Evolutionary conservation across 2,329 filamentous ascomycete species (phyloP), one percentile per base, ranked within the genome.

Genomic region (Colletotrichum sp.): DNA sequence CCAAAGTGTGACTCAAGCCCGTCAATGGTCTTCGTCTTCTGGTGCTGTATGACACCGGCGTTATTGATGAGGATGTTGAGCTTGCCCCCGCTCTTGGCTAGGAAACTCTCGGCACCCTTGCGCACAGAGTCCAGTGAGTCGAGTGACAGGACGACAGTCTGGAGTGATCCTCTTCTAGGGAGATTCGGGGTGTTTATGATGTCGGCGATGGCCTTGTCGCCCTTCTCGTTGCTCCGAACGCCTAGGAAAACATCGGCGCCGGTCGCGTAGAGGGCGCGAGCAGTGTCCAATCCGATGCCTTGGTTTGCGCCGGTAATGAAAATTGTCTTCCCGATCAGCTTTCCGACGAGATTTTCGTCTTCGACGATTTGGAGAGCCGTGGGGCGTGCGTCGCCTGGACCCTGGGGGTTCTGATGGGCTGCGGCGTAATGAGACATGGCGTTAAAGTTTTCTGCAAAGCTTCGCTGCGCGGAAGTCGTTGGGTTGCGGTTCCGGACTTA

Each of bases 1-100:
- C 85, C 89, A 72, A 91, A 87, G 72, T 91, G 89, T 0, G 80
- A 79, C 78, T 82, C 80, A 43, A 77, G 66, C 36, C 79, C 79
- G 28, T 81, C 79, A 2, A 28, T n/a, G 5, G 77, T 78, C 13
- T 57, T 18, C 30, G 48, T 52, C 21, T 75, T 70, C 5, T 67
- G 71, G 6, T 74, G 36, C 18, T 57, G n/a, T 57, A 77, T 72
- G 26, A 79, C 67, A 32, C 79, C 80, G 3, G 85, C 86, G 70
- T 86, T 77, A 32, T 86, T 77, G 36, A 84, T 79, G 30, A 83
- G 80, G n/a, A 78, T 75, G 34, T 81, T 80, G n/a, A 82, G 65
- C 9, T 79, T 79, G 8, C 79, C 71, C 9, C 78, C 72, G 10
- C 80, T 81, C 16, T 82, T 77, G 1, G 79, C 70, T 0, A 80